Conservation (phyloP, 441 rosid genomes). For the Biscutella auriculata region DNA sequence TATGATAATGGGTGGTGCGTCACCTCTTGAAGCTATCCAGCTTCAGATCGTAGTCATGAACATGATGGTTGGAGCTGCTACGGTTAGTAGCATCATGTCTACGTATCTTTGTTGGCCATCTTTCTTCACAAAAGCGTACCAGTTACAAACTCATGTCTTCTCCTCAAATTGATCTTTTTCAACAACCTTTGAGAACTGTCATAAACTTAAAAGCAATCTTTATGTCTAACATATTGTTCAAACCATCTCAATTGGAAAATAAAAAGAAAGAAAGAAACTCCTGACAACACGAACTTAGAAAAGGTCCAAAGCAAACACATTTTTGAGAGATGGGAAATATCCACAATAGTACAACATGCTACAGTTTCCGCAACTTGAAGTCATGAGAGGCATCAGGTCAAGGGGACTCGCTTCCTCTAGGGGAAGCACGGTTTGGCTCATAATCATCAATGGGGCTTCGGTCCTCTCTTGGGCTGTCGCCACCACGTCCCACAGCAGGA, state of each 20-base stretch:
- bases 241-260: no score
- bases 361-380: neutral
- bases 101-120: slow-evolving; percentile 75
- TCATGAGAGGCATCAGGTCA: slow-evolving; percentile 12
- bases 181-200: neutral
- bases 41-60: slow-evolving; percentile 87
- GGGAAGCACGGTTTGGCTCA: slow-evolving; percentile 28
- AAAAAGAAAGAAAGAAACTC: neutral
- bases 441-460: slow-evolving; percentile 42
- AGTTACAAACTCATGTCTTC: slow-evolving; percentile 51
- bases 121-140: slow-evolving; percentile 78
- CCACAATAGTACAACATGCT: slow-evolving; percentile 11
- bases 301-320: slow-evolving; percentile 6
- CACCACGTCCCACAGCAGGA: neutral
- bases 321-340: no score
- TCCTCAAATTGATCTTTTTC: slow-evolving; percentile 7
- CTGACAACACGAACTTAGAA: neutral
- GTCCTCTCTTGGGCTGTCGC: slow-evolving; percentile 25
- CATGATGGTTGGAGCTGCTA: slow-evolving; percentile 77
- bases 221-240: neutral
- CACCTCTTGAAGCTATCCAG: slow-evolving; percentile 80
- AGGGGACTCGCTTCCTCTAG: slow-evolving; percentile 48
- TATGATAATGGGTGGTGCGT: slow-evolving; percentile 89
- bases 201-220: neutral
- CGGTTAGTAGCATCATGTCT: slow-evolving; percentile 65